A percentile compares a stretch with the other conserved stretches of the same genome.
phyloP scores from a whole-genome alignment of 2,329 filamentous ascomycete genomes.

The Epichloe coenophiala region DNA sequence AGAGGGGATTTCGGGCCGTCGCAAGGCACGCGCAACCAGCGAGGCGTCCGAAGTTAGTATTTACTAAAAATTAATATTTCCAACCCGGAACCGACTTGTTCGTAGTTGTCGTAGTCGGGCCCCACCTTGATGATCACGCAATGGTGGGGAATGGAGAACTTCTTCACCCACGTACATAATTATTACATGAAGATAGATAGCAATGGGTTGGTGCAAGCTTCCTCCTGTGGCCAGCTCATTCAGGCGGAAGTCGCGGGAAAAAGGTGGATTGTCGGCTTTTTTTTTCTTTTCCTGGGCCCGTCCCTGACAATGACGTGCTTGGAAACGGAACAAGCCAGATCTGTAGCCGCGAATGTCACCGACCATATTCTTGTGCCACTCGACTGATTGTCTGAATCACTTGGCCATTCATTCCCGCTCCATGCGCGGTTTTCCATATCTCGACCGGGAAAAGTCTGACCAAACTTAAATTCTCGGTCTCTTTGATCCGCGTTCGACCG shows the following conservation, averaged over 20 bases:
- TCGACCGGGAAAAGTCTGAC: neutral
- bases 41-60: neutral
- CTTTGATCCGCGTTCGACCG: neutral
- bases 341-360: neutral
- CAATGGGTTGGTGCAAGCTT: neutral
- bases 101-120: neutral
- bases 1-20: conserved; percentile 4
- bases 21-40: neutral
- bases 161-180: too few relatives aligned
- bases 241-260: neutral
- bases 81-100: conserved; percentile 1
- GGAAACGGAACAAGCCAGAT: neutral
- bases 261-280: neutral
- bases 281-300: neutral
- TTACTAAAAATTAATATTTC: neutral
- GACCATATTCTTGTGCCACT: neutral
- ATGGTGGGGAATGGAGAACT: conserved; percentile 15
- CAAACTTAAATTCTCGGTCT: neutral
- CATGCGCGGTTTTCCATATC: neutral
- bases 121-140: conserved; percentile 15
- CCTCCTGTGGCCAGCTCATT: too few relatives aligned
- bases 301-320: conserved; percentile 8
- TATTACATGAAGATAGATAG: neutral
- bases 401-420: too few relatives aligned
- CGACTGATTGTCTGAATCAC: too few relatives aligned